phyloP scores from a whole-genome alignment of 192 early-diverging fungal species.

The Chytriomyces sp. region DNA sequence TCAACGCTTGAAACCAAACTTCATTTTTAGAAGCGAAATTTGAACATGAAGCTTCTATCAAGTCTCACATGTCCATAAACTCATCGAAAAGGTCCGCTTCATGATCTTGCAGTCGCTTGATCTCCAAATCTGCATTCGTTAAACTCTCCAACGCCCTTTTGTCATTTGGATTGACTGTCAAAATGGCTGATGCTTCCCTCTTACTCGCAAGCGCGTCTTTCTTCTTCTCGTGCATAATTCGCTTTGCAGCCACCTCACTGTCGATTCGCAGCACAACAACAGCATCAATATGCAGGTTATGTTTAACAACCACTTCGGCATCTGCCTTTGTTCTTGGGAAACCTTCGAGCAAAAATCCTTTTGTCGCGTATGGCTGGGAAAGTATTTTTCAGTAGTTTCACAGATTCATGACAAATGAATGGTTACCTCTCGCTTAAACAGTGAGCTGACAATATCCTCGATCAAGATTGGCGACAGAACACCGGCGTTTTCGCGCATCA shows the following conservation, averaged over 20 bases:
- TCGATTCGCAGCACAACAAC: slow-evolving; percentile 50
- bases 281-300: slow-evolving; percentile 49
- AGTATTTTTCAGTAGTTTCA: not conserved
- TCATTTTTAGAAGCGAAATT: not conserved
- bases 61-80: slow-evolving; percentile 42
- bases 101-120: slow-evolving; percentile 1
- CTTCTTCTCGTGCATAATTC: slow-evolving; percentile 32
- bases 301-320: slow-evolving; percentile 46
- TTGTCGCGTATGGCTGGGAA: slow-evolving; percentile 49
- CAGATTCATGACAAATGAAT: slow-evolving; percentile 9
- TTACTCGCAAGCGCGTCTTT: slow-evolving; percentile 31
- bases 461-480: slow-evolving; percentile 31
- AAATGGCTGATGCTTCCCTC: not conserved
- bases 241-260: slow-evolving; percentile 42
- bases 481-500: slow-evolving; percentile 46
- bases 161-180: not conserved
- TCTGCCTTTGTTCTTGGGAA: slow-evolving; percentile 56
- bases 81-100: slow-evolving; percentile 39
- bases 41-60: not conserved
- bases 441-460: slow-evolving; percentile 29
- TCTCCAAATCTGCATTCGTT: not conserved
- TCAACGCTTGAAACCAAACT: slow-evolving; percentile 37
- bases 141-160: not conserved
- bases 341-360: slow-evolving; percentile 55
- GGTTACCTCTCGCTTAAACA: slow-evolving; percentile 44